These are phyloP conservation scores for Colletotrichum scovillei DNA, from an alignment of 2,329 filamentous ascomycete genomes.

Conservation along the genomic window DNA sequence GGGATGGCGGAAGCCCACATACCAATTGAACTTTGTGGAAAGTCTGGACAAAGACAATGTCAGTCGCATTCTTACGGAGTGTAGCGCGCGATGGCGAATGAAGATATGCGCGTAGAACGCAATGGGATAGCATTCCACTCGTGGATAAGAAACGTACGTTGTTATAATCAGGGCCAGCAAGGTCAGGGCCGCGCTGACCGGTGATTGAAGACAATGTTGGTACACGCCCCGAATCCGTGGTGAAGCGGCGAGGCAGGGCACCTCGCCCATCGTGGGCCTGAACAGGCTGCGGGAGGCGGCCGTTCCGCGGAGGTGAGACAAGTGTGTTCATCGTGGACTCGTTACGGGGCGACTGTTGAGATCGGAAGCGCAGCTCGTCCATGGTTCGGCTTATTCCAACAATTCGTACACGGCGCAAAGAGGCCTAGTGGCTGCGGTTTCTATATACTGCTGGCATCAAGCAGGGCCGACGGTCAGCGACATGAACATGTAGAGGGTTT, in stretches of 20 bases:
- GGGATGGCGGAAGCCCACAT: conserved; percentile 51
- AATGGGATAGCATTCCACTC: not conserved
- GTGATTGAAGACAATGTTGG: conserved; percentile 77
- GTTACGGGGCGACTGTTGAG: conserved; percentile 81
- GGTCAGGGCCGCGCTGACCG: conserved; percentile 59
- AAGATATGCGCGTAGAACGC: not conserved
- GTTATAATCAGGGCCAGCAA: conserved; percentile 61
- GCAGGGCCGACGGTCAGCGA: conserved; percentile 31
- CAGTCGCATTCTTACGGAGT: conserved; percentile 9
- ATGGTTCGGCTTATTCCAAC: conserved; percentile 61
- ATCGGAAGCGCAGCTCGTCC: conserved; percentile 84
- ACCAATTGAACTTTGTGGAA: conserved; percentile 83
- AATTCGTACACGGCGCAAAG: conserved; percentile 54
- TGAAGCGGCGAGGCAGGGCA: conserved; percentile 90
- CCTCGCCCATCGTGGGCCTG: conserved; percentile 75
- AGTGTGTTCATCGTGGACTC: conserved; percentile 81
- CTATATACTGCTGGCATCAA: conserved; percentile 46
- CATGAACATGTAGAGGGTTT: not conserved
- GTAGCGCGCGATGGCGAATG: not conserved
- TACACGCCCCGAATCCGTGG: conserved; percentile 87
- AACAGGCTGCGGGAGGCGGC: conserved; percentile 69
- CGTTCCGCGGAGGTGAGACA: conserved; percentile 79
- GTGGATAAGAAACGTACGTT: conserved; percentile 46
- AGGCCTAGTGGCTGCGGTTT: conserved; percentile 43
- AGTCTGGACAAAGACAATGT: conserved; percentile 57